Evolutionary conservation across 306 rosid species (phyloP), one percentile per base, ranked within the genome.

Genomic region (Elaeagnus macrophylla): DNA sequence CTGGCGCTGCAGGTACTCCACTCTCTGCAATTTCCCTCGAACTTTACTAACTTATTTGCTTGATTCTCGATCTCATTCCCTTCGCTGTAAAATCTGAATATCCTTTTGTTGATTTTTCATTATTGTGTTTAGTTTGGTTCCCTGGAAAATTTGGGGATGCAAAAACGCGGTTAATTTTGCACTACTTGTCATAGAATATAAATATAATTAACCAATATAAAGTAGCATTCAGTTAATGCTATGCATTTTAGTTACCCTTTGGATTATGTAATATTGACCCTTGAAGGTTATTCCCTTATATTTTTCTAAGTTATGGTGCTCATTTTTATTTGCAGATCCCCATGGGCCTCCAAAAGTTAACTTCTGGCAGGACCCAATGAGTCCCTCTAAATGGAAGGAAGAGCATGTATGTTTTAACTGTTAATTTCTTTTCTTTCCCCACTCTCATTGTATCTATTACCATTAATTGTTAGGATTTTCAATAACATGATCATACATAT

Each of bases 301-400:
- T n/a, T 69, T 17, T 19, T 16, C 25, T 20, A 14, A 51, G 19
- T 60, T n/a, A 16, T 39, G 39, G 37, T 39, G 54, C 43, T 49
- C 67, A 18, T 12, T 45, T 45, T 12, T 17, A 13, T 47, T 70
- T 75, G 75, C 83, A 93, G 99, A 87, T 79, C 94, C 66, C 71
- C 88, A 93, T 82, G 96, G 89, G 4, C 66, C 95, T 6, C 74
- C 95, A 13, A 87, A 20, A 79, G 72, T 93, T 73, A 80, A 74
- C 62, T 45, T 51, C 37, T 93, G 96, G 99, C 43, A 74, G 58
- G 99, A 93, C 72, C 99, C 99, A 61, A 44, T 66, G 88, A 87
- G 77, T 75, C 99, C 99, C 53, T 75, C 96, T 42, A 78, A 82
- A 67, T 93, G 99, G 99, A 93, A 93, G 90, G 96, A 93, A 65